Conservation (phyloP, 352 stramenopile genomes). For the Phytophthora idaei region DNA sequence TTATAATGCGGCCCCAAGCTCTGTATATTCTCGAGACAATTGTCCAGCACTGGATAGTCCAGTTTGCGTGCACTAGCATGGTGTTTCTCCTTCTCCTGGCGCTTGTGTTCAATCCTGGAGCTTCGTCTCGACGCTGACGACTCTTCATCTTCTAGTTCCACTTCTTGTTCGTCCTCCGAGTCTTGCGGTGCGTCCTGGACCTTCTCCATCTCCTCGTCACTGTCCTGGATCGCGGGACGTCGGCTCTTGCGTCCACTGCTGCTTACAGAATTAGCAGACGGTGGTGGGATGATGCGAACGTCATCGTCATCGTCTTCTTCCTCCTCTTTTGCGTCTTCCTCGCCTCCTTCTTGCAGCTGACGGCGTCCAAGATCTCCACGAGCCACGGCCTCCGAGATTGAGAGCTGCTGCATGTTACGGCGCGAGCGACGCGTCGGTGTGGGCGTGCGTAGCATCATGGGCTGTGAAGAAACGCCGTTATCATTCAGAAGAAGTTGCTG, state of each 20-base stretch:
- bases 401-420: slow-evolving; percentile 39
- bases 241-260: slow-evolving; percentile 30
- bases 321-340: slow-evolving; percentile 8
- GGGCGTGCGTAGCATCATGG: slow-evolving; percentile 33
- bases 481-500: slow-evolving; percentile 26
- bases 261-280: slow-evolving; percentile 36
- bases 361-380: slow-evolving; percentile 26
- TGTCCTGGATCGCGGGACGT: slow-evolving; percentile 56
- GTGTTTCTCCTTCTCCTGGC: slow-evolving; percentile 50
- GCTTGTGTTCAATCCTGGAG: slow-evolving; percentile 66
- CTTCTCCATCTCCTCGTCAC: slow-evolving; percentile 56
- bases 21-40: slow-evolving; percentile 60
- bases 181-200: slow-evolving; percentile 5
- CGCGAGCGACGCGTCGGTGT: slow-evolving; percentile 21
- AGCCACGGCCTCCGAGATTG: slow-evolving; percentile 34
- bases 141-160: slow-evolving; percentile 3
- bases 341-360: slow-evolving; percentile 14
- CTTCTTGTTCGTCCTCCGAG: slow-evolving; percentile 3
- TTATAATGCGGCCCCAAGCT: slow-evolving; percentile 28
- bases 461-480: slow-evolving; percentile 22
- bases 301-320: slow-evolving; percentile 62
- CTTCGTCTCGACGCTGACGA: slow-evolving; percentile 55
- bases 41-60: slow-evolving; percentile 68
- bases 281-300: slow-evolving; percentile 55
- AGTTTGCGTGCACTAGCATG: slow-evolving; percentile 51